A percentile compares a stretch with the other conserved stretches of the same genome.
phyloP scores from a whole-genome alignment of 2,329 filamentous ascomycete genomes.

The Exserohilum turcica region DNA sequence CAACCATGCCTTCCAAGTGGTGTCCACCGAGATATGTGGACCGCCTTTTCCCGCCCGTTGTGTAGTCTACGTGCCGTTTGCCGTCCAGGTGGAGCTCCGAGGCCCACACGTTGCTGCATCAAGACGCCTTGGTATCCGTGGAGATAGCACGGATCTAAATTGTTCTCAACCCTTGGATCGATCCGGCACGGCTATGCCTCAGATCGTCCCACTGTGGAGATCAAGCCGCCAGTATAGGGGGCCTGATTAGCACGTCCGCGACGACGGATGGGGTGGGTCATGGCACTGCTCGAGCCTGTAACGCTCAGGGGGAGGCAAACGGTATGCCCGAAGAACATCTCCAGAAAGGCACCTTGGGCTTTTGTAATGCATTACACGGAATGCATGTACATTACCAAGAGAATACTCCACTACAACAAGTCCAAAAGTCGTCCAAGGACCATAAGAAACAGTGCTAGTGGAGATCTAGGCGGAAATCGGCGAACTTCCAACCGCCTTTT shows the following conservation, averaged over 20 bases:
- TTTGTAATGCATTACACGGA: too few relatives aligned
- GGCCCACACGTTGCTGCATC: constrained; percentile 60
- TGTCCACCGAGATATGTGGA: constrained; percentile 56
- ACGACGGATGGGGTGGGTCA: constrained; percentile 57
- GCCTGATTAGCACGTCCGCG: constrained; percentile 60
- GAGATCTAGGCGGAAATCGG: too few relatives aligned
- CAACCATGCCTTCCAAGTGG: constrained; percentile 58
- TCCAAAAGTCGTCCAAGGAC: too few relatives aligned
- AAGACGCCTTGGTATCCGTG: constrained; percentile 52
- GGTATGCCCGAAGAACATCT: background rate
- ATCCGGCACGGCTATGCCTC: constrained; percentile 60
- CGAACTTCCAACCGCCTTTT: too few relatives aligned
- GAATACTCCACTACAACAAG: too few relatives aligned
- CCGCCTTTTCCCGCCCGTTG: constrained; percentile 52
- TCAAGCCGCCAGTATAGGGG: constrained; percentile 59
- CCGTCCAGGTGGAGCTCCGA: constrained; percentile 60
- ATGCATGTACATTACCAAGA: too few relatives aligned
- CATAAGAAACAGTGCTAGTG: too few relatives aligned
- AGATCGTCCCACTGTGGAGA: constrained; percentile 62
- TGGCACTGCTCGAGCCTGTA: constrained; percentile 48
- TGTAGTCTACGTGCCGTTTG: constrained; percentile 63
- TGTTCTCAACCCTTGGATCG: constrained; percentile 61
- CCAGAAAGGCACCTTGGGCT: background rate
- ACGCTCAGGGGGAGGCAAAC: constrained; percentile 28
- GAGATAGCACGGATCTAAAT: constrained; percentile 59